A percentile compares a stretch with the other conserved stretches of the same genome.
phyloP scores from a whole-genome alignment of 768 basidiomycete genomes.

The Boletus reticulatus region DNA sequence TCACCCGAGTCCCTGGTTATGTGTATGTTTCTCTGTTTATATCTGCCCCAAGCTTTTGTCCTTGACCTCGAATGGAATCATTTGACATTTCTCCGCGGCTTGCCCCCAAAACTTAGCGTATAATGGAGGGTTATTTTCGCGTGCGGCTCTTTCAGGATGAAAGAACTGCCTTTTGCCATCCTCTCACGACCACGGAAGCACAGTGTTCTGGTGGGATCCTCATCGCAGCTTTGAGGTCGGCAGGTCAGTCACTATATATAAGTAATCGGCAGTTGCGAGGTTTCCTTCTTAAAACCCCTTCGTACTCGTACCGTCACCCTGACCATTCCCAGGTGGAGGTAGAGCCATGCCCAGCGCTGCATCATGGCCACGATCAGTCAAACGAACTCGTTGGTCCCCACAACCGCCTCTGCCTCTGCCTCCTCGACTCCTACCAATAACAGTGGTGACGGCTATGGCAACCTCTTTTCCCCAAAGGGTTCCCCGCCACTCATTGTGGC shows the following conservation, averaged over 20 bases:
- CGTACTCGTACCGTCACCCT: slow-evolving; percentile 1
- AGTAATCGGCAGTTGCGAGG: background rate
- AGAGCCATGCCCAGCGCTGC: slow-evolving; percentile 11
- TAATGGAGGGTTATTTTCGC: slow-evolving; percentile 17
- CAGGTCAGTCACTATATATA: slow-evolving; percentile 12
- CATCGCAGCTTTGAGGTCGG: background rate
- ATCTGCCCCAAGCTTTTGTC: background rate
- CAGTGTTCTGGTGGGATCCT: slow-evolving; percentile 4
- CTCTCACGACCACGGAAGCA: slow-evolving; percentile 10
- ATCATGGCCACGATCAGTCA: slow-evolving; percentile 17
- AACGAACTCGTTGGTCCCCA: slow-evolving; percentile 2
- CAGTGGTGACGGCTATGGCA: background rate
- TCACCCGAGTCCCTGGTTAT: background rate
- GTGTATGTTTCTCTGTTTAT: background rate
- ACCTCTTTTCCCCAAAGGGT: slow-evolving; percentile 31
- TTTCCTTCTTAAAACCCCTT: background rate
- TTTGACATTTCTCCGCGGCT: background rate
- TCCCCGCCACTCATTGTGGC: slow-evolving; percentile 59
- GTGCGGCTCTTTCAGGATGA: background rate
- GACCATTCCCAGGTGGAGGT: slow-evolving; percentile 1
- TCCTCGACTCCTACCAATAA: background rate
- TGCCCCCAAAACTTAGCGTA: background rate
- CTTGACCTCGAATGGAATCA: background rate
- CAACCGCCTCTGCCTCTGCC: background rate
- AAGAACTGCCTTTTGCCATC: background rate